phyloP scores from a whole-genome alignment of 768 basidiomycete genomes.

The Termitomyces sp. region DNA sequence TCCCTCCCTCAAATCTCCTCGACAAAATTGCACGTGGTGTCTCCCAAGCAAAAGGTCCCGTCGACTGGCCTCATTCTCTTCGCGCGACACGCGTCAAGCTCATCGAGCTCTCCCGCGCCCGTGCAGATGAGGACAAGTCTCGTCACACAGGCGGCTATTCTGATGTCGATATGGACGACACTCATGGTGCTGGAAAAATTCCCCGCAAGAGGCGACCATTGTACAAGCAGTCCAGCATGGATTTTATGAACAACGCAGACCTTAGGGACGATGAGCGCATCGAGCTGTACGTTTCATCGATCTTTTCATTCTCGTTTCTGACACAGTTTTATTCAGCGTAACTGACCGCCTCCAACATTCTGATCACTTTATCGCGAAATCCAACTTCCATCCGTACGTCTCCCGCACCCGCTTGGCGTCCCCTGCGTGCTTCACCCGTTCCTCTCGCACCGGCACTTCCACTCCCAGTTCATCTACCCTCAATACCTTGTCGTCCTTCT shows the following conservation, averaged over 20 bases:
- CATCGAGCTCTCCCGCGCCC: slow-evolving; percentile 67
- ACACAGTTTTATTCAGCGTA: slow-evolving; percentile 34
- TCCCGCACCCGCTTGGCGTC: slow-evolving; percentile 38
- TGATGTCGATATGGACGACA: slow-evolving; percentile 34
- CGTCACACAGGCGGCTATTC: slow-evolving; percentile 41
- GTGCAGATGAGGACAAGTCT: slow-evolving; percentile 50
- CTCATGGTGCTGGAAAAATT: slow-evolving; percentile 21
- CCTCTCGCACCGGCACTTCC: slow-evolving; percentile 46
- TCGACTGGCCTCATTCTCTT: slow-evolving; percentile 80
- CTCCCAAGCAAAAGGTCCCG: slow-evolving; percentile 64
- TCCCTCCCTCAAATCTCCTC: slow-evolving; percentile 81
- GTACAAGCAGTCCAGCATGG: slow-evolving; percentile 84
- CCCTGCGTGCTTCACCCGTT: slow-evolving; percentile 31
- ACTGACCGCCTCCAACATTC: slow-evolving; percentile 64
- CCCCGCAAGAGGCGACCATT: slow-evolving; percentile 44
- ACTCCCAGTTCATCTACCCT: slow-evolving; percentile 65
- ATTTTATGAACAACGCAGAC: slow-evolving; percentile 62
- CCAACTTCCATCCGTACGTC: slow-evolving; percentile 53
- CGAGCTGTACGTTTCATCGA: slow-evolving; percentile 45
- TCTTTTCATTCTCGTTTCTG: slow-evolving; percentile 9
- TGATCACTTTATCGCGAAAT: slow-evolving; percentile 47
- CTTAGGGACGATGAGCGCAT: slow-evolving; percentile 50
- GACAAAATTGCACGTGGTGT: slow-evolving; percentile 84
- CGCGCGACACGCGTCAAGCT: slow-evolving; percentile 81
- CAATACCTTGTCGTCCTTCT: slow-evolving; percentile 37